Percentiles rank a stretch among this genome's conserved stretches.
Conservation (phyloP, 257 asterid species). For the Nicotiana otophora region DNA sequence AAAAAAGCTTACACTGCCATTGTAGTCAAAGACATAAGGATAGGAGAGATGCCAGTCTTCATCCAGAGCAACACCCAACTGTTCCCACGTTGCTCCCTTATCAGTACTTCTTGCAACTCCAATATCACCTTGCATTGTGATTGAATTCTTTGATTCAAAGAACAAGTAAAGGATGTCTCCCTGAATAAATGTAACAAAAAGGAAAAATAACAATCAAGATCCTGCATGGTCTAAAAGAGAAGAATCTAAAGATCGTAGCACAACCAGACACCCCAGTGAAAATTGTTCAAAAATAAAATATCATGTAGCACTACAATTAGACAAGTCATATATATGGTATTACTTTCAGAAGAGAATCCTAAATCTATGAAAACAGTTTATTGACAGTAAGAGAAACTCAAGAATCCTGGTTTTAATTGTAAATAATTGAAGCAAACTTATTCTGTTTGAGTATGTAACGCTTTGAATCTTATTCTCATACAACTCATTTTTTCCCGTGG, state of each 20-base stretch:
- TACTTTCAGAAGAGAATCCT: not conserved
- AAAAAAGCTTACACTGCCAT: constrained; percentile 61
- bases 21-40: constrained; percentile 84
- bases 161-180: constrained; percentile 69
- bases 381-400: not conserved
- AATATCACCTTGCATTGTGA: constrained; percentile 92
- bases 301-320: not conserved
- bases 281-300: not conserved
- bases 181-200: constrained; percentile 29
- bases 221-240: not conserved
- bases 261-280: not conserved
- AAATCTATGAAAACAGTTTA: not conserved
- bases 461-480: not conserved
- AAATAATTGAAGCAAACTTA: not conserved
- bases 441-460: not conserved
- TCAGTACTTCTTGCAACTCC: constrained; percentile 83
- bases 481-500: not conserved
- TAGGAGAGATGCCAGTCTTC: constrained; percentile 99
- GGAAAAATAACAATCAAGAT: not conserved
- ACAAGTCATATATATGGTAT: not conserved
- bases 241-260: not conserved
- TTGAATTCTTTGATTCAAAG: constrained; percentile 80
- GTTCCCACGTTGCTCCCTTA: constrained; percentile 90
- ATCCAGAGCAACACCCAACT: constrained; percentile 81
- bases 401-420: not conserved